Evolutionary conservation across 164 flowering plant species (phyloP).

Genomic region (Cinnamomum chago): DNA sequence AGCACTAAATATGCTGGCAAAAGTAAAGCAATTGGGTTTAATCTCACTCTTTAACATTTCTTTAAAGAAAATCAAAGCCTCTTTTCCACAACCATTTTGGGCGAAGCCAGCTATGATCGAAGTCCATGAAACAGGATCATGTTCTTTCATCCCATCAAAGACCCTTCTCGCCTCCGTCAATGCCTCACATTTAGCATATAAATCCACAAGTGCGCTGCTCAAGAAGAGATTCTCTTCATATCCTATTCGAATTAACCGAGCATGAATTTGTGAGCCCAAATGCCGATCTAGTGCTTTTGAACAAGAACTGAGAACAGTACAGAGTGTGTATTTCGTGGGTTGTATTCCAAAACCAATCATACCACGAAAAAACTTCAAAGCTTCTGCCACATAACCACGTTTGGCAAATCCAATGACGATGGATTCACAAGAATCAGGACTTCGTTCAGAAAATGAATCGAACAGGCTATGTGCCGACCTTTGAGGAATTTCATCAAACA

Average conservation of each 20-base stretch:
- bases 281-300: conserved; percentile 13
- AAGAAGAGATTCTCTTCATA: conserved; percentile 27
- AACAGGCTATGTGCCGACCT: not conserved
- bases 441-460: not conserved
- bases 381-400: conserved; percentile 17
- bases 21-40: conserved; percentile 42
- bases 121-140: conserved; percentile 48
- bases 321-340: conserved; percentile 25
- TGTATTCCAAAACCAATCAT: conserved; percentile 13
- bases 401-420: conserved; percentile 10
- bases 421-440: not conserved
- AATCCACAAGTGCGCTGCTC: conserved; percentile 36
- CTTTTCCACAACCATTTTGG: conserved; percentile 34
- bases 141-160: conserved; percentile 30
- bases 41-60: conserved; percentile 28
- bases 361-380: conserved; percentile 19
- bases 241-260: conserved; percentile 25
- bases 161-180: conserved; percentile 32
- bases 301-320: conserved; percentile 24
- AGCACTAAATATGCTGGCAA: conserved; percentile 31
- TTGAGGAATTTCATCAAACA: conserved; percentile 21
- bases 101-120: conserved; percentile 37
- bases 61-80: conserved; percentile 36
- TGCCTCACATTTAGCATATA: conserved; percentile 34
- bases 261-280: conserved; percentile 43